Base-by-base conservation (phyloP, 345 rosid genomes). In the Turritis glabra region DNA sequence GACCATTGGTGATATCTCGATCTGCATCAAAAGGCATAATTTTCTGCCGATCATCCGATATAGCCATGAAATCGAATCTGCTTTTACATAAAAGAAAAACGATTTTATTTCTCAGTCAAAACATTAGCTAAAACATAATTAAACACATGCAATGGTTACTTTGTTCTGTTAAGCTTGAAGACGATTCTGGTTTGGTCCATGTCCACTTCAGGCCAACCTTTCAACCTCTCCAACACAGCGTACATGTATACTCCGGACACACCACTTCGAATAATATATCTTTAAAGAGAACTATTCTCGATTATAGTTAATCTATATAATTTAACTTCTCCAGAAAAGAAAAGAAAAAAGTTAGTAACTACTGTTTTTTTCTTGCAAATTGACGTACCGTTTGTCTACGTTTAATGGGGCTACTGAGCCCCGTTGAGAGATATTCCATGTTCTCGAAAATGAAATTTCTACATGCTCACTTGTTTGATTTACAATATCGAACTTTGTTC, bases 141-240 rank as follows among this genome's bases (percentile, higher is more conserved):
- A 48, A 40, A 27, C 4, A 26, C 33, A 59, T 4, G 5, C 1
- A 59, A 59, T 27, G 1, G 5, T 70, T 85, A 92, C 97, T 72
- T 86, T 26, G 82, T 62, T 17, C 69, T 55, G 25, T 81, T 77
- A 64, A 90, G 97, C 85, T 86, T 95, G 82, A 88, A 90, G 65
- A 83, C 99, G 30, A 89, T 80, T 46, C 99, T 87, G 23, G 80
- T 85, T 82, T 95, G 97, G 79, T 86, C 88, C 90, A 95, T 89
- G 33, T 84, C 83, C 22, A 89, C 89, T 18, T 81, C 82, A 6
- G 96, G 99, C 91, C 90, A 95, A 58, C 90, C 93, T 72, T 77
- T 66, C 26, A 74, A 64, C 17, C 97, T 85, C 60, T 95, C 93
- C 58, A 95, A 65, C 41, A 92, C 82, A 33, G 80, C 81, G 35